Percentiles rank a stretch among this genome's conserved stretches.
Evolutionary conservation across 768 basidiomycete genomes (phyloP).

Genomic region (Xanthoconium purpureum): DNA sequence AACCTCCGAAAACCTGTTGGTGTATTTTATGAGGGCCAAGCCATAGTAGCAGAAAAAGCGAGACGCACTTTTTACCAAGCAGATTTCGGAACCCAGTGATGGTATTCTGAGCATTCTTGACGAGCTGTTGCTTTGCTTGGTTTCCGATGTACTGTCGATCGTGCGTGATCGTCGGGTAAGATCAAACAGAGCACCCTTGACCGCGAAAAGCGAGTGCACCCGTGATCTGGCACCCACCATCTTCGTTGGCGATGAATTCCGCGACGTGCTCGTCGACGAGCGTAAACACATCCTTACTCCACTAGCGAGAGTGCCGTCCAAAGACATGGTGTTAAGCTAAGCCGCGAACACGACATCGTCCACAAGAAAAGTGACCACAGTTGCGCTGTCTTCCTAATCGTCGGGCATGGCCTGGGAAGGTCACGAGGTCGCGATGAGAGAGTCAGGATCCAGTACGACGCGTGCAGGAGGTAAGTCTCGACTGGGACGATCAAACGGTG

Average conservation of each 20-base stretch:
- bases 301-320: too few species aligned
- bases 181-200: constrained; percentile 51
- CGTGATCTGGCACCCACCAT: constrained; percentile 97
- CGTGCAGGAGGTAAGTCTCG: too few species aligned
- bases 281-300: too few species aligned
- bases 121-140: constrained; percentile 89
- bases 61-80: constrained; percentile 82
- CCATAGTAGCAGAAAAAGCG: neutral
- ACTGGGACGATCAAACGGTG: too few species aligned
- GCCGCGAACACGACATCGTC: too few species aligned
- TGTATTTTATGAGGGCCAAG: too few species aligned
- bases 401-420: too few species aligned
- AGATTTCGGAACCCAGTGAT: constrained; percentile 94
- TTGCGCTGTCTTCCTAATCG: too few species aligned
- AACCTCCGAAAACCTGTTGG: constrained; percentile 74
- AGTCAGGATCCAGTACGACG: too few species aligned
- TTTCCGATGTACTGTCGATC: constrained; percentile 88
- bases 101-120: constrained; percentile 92
- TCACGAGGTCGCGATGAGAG: too few species aligned
- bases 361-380: too few species aligned
- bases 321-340: too few species aligned
- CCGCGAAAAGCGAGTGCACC: constrained; percentile 90
- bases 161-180: constrained; percentile 1
- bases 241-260: constrained; percentile 97
- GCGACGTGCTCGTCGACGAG: constrained; percentile 47